Percentiles rank a stretch among this genome's conserved stretches.
Evolutionary conservation across 1,139 yeast genomes (phyloP).

Genomic region (Diutina scorzettiae): DNA sequence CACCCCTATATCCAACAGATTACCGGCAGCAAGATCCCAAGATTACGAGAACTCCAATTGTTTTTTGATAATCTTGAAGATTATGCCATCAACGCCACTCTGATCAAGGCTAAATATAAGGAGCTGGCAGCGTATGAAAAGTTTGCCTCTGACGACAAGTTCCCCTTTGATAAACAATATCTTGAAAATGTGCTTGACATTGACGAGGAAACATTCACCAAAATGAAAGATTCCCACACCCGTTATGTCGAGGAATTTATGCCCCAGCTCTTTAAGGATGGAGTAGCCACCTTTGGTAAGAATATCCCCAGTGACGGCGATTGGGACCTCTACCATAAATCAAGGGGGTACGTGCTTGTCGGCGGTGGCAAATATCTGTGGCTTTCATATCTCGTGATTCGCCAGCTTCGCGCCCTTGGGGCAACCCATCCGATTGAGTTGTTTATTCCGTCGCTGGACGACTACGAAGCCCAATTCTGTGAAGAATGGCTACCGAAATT

Average conservation of each 20-base stretch:
- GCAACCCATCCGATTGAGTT: slow-evolving; percentile 31
- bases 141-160: slow-evolving; percentile 15
- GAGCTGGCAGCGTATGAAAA: slow-evolving; percentile 16
- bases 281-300: slow-evolving; percentile 28
- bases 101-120: slow-evolving; percentile 23
- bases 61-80: slow-evolving; percentile 9
- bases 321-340: slow-evolving; percentile 25
- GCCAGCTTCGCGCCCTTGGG: slow-evolving; percentile 29
- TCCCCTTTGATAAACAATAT: slow-evolving; percentile 26
- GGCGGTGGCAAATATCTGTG: slow-evolving; percentile 36
- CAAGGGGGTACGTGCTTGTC: slow-evolving; percentile 29
- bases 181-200: slow-evolving; percentile 29
- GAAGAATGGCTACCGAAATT: slow-evolving; percentile 34
- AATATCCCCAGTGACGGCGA: slow-evolving; percentile 21
- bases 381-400: slow-evolving; percentile 32
- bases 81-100: slow-evolving; percentile 9
- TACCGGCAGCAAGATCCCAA: background rate
- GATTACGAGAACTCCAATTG: background rate
- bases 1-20: background rate
- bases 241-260: slow-evolving; percentile 22
- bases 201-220: slow-evolving; percentile 18
- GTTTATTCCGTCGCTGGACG: slow-evolving; percentile 39
- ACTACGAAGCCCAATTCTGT: slow-evolving; percentile 42
- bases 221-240: slow-evolving; percentile 22
- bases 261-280: slow-evolving; percentile 17